Evolutionary conservation across 2,329 filamentous ascomycete species (phyloP), one percentile per base, ranked within the genome.

Genomic region (Trichoderma atroviride): DNA sequence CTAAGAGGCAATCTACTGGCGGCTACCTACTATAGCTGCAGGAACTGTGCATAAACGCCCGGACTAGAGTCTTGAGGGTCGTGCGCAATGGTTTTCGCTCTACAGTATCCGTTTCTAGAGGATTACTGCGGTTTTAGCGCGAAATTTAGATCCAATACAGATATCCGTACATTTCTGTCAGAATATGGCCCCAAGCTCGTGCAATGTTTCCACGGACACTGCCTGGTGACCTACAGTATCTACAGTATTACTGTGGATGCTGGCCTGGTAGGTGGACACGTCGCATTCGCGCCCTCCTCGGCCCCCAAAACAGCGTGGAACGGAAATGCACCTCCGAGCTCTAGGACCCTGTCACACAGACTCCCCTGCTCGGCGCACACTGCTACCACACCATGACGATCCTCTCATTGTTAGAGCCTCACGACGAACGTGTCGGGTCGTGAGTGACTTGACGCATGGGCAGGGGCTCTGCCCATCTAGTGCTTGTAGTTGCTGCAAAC

Each of bases 1-100:
- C 62, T 52, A 16, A 57, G 3, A 27, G 33, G 33, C 35, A 24
- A 10, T 22, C 62, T 52, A 1, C 62, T 52, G 6, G 11, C 11
- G 7, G 52, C 62, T 31, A 5, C 29, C 29, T 27, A 27, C 27
- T 27, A 27, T 14, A 47, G 6, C 35, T 65, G 62, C 19, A 65
- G 27, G n/a, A 57, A 57, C 62, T 65, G 62, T 24, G 62, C 52
- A 11, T 65, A 57, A 14, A 65, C 52, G 9, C 62, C 62, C 19
- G 56, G 14, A 24, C 35, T 37, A 19, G 43, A 1, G 11, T 2
- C 37, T 4, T 33, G 33, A 57, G 5, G 24, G 52, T 57, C 35
- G 56, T 9, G 29, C 29, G 62, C 35, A 19, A 65, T 27, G 33
- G 16, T 19, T 22, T 43, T 56, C 3, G 50, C 62, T 65, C 19